Percentiles rank a stretch among this genome's conserved stretches.
Conservation (phyloP, 345 rosid species). For the Eucalyptus urophylla region DNA sequence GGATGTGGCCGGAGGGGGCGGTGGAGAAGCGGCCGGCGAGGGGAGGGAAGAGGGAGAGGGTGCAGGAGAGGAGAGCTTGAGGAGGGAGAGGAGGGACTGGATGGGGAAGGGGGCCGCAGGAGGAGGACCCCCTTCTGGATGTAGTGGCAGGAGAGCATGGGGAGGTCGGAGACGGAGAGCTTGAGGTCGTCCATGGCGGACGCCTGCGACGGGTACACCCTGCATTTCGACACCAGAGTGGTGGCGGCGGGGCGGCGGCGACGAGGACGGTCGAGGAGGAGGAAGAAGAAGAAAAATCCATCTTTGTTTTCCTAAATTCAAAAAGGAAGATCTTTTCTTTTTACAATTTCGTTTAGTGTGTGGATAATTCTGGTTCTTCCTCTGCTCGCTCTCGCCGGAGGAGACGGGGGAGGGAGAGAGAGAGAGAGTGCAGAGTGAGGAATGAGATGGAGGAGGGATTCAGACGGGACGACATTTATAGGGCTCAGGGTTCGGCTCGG, state of each 20-base stretch:
- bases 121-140: conserved; percentile 88
- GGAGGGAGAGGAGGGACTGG: conserved; percentile 16
- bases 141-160: conserved; percentile 93
- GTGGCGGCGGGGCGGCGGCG: neutral
- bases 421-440: neutral
- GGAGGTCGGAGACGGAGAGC: conserved; percentile 92
- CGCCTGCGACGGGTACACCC: conserved; percentile 35
- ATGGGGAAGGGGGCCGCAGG: conserved; percentile 21
- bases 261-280: neutral
- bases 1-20: conserved; percentile 30
- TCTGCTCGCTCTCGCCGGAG: neutral
- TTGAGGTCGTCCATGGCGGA: conserved; percentile 54
- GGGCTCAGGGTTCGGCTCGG: neutral
- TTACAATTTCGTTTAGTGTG: neutral
- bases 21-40: conserved; percentile 81
- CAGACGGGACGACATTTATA: neutral
- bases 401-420: neutral
- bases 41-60: conserved; percentile 68
- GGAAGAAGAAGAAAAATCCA: neutral
- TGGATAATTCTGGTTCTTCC: neutral
- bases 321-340: neutral
- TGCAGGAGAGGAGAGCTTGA: conserved; percentile 34
- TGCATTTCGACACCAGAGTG: conserved; percentile 34
- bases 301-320: neutral
- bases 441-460: neutral